Evolutionary conservation across 148 eudicot species (phyloP), one percentile per base, ranked within the genome.

Genomic region (Camellia japonica): DNA sequence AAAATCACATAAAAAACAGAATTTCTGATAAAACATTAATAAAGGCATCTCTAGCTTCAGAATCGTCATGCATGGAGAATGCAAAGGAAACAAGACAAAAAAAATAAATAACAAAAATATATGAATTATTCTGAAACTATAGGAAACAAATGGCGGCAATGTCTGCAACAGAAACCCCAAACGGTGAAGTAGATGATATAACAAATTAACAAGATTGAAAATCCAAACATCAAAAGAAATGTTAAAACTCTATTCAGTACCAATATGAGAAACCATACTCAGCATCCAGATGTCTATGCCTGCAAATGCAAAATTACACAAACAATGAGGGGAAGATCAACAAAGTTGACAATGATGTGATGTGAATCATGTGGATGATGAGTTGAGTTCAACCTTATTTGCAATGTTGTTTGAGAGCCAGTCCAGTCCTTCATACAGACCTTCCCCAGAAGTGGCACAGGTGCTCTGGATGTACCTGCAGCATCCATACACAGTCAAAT

Each of bases 381-480:
- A 30, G 1, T 30, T 30, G 38, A 30, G 68, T 49, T 59, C 69
- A 89, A 30, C 94, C 94, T 90, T 91, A 88, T 78, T 86, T 14
- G 94, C 92, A 76, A 91, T 91, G 87, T 91, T 91, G 89, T 89
- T 91, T 18, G 94, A 91, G 75, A 91, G 90, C 94, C 94, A 91
- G 86, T 91, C 94, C 18, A 91, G 82, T 61, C 94, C 94, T 79
- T 91, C 94, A 9, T 91, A 89, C 68, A 91, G 86, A 70, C 94
- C 94, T 83, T 91, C 94, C 70, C 94, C 94, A 52, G 94, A 89
- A 72, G 94, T 87, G 30, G 92, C 94, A 80, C 94, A 91, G 18
- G 92, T 91, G 81, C 94, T 91, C 86, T 91, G 92, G 59, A 91
- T 89, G 70, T 89, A 91, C 94, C 94, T 91, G 85, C 54, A 65